A percentile compares a stretch with the other conserved stretches of the same genome.
These are phyloP conservation scores for Dactylellina cionopaga DNA, from an alignment of 2,329 filamentous ascomycete genomes.

Conservation along the genomic window DNA sequence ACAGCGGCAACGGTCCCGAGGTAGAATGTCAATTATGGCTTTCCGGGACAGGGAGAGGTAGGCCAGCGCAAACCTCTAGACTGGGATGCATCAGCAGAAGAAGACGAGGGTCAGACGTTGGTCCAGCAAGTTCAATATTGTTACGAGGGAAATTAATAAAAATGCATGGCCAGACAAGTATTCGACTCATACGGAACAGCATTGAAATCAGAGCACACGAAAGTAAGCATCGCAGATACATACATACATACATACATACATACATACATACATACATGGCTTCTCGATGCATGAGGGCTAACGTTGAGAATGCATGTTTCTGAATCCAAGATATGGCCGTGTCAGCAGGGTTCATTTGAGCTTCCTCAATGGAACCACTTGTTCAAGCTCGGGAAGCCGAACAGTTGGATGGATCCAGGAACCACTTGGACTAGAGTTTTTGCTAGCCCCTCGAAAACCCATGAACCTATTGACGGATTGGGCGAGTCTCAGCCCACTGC, in stretches of 20 bases:
- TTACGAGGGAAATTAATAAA: neutral
- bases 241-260: neutral
- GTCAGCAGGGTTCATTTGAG: slow-evolving; percentile 4
- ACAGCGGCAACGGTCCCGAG: slow-evolving; percentile 28
- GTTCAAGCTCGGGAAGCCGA: slow-evolving; percentile 7
- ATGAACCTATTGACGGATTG: slow-evolving; percentile 21
- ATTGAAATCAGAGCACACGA: too few relatives aligned
- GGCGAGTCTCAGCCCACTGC: slow-evolving; percentile 29
- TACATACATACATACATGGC: neutral
- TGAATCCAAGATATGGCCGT: slow-evolving; percentile 4
- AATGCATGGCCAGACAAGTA: too few relatives aligned
- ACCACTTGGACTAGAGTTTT: slow-evolving; percentile 30
- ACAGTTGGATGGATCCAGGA: slow-evolving; percentile 21
- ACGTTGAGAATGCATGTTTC: neutral
- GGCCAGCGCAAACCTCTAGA: slow-evolving; percentile 10
- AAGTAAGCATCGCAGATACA: neutral
- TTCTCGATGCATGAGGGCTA: neutral
- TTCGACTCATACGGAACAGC: too few relatives aligned
- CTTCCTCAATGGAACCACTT: slow-evolving; percentile 33
- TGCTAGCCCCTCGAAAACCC: slow-evolving; percentile 15
- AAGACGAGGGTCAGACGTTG: slow-evolving; percentile 7
- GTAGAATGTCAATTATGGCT: slow-evolving; percentile 30
- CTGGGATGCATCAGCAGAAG: slow-evolving; percentile 20
- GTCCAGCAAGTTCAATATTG: neutral
- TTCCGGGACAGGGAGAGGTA: slow-evolving; percentile 6